These are phyloP conservation scores for Umbilicaria muhlenbergii DNA, from an alignment of 495 filamentous ascomycete species.

Conservation along the genomic window DNA sequence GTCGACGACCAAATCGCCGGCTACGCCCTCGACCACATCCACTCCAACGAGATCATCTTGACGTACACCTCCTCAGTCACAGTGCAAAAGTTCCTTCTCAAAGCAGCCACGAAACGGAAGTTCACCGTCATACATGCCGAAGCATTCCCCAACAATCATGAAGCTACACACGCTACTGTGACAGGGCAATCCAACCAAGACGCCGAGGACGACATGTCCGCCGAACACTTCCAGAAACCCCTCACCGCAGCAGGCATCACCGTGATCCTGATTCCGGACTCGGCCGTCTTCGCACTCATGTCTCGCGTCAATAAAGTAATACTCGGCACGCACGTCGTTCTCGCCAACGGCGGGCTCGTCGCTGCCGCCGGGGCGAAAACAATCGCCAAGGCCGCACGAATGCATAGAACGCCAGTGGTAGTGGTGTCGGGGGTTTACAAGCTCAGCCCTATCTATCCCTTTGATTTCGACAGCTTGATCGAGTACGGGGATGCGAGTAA, in stretches of 20 bases:
- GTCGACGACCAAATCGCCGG: conserved; percentile 79
- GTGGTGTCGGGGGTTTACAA: conserved; percentile 79
- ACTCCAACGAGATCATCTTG: conserved; percentile 77
- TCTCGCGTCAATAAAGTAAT: conserved; percentile 89
- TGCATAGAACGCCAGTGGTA: conserved; percentile 66
- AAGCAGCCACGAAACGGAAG: conserved; percentile 67
- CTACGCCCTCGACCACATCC: conserved; percentile 77
- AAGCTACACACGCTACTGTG: conserved; percentile 40
- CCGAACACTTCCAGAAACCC: conserved; percentile 53
- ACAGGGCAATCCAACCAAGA: conserved; percentile 28
- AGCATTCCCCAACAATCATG: conserved; percentile 51
- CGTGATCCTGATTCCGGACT: conserved; percentile 68
- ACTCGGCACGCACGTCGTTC: conserved; percentile 66
- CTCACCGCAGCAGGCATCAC: conserved; percentile 61
- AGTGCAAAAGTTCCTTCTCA: conserved; percentile 72
- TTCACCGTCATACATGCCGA: conserved; percentile 78
- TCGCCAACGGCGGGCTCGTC: conserved; percentile 71
- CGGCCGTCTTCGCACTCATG: conserved; percentile 81
- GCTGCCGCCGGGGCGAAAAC: conserved; percentile 62
- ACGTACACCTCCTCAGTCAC: conserved; percentile 67
- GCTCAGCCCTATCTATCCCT: conserved; percentile 75
- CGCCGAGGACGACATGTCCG: conserved; percentile 31
- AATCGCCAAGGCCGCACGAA: conserved; percentile 68
- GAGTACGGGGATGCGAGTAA: conserved; percentile 68
- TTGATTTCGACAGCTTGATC: conserved; percentile 57